phyloP scores from a whole-genome alignment of 2,329 filamentous ascomycete species.

The Teratosphaeriaceae sp. region DNA sequence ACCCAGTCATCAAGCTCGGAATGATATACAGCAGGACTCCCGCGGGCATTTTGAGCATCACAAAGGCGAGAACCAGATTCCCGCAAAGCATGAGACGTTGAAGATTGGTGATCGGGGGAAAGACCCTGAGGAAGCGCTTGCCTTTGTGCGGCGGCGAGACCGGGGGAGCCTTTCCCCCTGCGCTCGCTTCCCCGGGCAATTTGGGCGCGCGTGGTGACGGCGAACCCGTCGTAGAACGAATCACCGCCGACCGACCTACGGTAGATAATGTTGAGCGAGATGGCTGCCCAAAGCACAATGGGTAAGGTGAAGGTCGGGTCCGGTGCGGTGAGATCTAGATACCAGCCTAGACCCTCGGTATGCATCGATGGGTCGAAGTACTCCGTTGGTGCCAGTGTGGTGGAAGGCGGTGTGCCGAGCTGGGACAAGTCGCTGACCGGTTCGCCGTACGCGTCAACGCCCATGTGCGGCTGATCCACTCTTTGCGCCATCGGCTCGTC shows the following conservation, averaged over 20 bases:
- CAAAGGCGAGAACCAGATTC: slow-evolving; percentile 27
- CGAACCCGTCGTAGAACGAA: background rate
- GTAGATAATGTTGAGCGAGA: slow-evolving; percentile 23
- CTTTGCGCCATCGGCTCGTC: background rate
- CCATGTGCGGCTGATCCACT: background rate
- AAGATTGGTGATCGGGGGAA: slow-evolving; percentile 6
- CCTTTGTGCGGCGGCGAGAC: too few relatives aligned
- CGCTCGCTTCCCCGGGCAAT: background rate
- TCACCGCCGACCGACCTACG: background rate
- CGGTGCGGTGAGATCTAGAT: slow-evolving; percentile 7
- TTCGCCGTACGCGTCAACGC: background rate
- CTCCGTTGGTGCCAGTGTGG: background rate
- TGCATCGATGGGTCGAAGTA: slow-evolving; percentile 8
- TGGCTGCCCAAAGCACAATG: slow-evolving; percentile 6
- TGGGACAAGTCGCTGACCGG: background rate
- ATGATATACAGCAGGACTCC: slow-evolving; percentile 37
- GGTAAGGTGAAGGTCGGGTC: slow-evolving; percentile 14
- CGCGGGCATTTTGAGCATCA: slow-evolving; percentile 32
- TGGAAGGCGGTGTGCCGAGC: background rate
- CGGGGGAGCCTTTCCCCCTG: background rate
- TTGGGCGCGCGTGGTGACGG: background rate
- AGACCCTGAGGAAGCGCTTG: background rate
- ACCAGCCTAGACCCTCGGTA: slow-evolving; percentile 9
- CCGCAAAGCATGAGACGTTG: slow-evolving; percentile 24
- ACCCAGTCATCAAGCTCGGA: slow-evolving; percentile 12